These are phyloP conservation scores for Aspergillus sp. DNA, from an alignment of 2,329 filamentous ascomycete species.

Conservation along the genomic window DNA sequence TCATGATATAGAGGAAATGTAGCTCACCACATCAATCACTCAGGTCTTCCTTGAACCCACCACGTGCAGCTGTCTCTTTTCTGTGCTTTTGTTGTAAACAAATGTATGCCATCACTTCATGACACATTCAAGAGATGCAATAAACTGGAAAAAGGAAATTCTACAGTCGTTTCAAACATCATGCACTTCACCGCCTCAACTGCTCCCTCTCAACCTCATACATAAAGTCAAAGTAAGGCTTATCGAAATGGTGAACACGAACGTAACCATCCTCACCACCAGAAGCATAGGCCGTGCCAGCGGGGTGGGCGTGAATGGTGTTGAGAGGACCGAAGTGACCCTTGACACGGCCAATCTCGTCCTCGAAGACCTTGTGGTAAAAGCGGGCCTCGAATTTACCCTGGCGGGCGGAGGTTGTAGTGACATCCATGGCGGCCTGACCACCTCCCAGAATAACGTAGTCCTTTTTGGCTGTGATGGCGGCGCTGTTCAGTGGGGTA, in stretches of 20 bases:
- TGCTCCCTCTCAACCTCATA: slow-evolving; percentile 96
- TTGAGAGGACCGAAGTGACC: slow-evolving; percentile 97
- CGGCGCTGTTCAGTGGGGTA: slow-evolving; percentile 93
- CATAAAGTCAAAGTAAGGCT: slow-evolving; percentile 96
- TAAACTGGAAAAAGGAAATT: slow-evolving; percentile 24
- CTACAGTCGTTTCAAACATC: slow-evolving; percentile 15
- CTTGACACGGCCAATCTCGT: slow-evolving; percentile 95
- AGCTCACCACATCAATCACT: slow-evolving; percentile 35
- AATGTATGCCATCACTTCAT: slow-evolving; percentile 31
- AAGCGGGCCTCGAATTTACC: slow-evolving; percentile 99
- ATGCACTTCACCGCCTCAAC: slow-evolving; percentile 42
- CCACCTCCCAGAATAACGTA: slow-evolving; percentile 97
- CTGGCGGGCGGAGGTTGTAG: slow-evolving; percentile 87
- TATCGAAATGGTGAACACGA: slow-evolving; percentile 97
- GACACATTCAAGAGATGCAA: slow-evolving; percentile 37
- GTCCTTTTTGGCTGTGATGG: slow-evolving; percentile 93
- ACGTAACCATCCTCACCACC: slow-evolving; percentile 99
- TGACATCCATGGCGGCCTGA: slow-evolving; percentile 98
- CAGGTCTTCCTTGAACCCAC: slow-evolving; percentile 30
- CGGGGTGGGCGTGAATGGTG: slow-evolving; percentile 90
- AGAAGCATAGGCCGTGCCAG: slow-evolving; percentile 87
- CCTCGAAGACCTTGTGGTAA: slow-evolving; percentile 99
- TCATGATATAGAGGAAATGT: slow-evolving; percentile 40
- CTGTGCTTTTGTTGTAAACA: slow-evolving; percentile 16
- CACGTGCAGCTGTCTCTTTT: slow-evolving; percentile 26